A percentile compares a stretch with the other conserved stretches of the same genome.
phyloP scores from a whole-genome alignment of 2,329 filamentous ascomycete genomes.

The Xylariaceae sp. region DNA sequence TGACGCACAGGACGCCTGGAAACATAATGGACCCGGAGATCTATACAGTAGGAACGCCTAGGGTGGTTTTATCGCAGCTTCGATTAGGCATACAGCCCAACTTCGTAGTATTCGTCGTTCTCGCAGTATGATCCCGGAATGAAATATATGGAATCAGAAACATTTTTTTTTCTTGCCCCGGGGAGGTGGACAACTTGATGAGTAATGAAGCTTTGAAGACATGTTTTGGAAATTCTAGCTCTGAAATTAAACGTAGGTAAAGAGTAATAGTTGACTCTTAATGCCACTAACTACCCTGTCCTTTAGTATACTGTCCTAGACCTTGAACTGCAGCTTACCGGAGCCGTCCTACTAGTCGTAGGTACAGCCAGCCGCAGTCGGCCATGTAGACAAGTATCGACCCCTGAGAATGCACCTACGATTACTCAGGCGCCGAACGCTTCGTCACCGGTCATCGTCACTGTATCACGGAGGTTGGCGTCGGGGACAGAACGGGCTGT shows the following conservation, averaged over 20 bases:
- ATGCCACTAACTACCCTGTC: conserved; percentile 21
- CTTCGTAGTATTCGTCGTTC: conserved; percentile 8
- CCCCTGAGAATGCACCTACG: background rate
- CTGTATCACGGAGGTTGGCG: background rate
- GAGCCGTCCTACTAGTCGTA: conserved; percentile 11
- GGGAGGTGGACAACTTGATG: too few relatives aligned
- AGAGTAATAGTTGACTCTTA: too few relatives aligned
- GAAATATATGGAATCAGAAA: too few relatives aligned
- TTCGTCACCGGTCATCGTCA: background rate
- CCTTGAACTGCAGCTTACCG: conserved; percentile 15
- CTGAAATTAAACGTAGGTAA: too few relatives aligned
- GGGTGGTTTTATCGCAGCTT: too few relatives aligned
- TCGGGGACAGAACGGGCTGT: conserved; percentile 4
- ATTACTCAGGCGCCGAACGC: background rate
- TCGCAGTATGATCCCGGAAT: conserved; percentile 20
- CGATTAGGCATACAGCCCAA: too few relatives aligned
- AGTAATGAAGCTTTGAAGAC: too few relatives aligned
- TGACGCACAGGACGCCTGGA: too few relatives aligned
- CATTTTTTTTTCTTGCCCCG: too few relatives aligned
- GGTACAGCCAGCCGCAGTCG: conserved; percentile 4
- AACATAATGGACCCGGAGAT: too few relatives aligned
- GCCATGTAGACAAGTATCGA: conserved; percentile 7
- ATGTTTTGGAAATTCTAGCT: too few relatives aligned
- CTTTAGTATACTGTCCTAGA: conserved; percentile 5
- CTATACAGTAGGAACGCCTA: too few relatives aligned